Base-by-base conservation (phyloP, 1,139 yeast genomes). In the Candida dubliniensis region DNA sequence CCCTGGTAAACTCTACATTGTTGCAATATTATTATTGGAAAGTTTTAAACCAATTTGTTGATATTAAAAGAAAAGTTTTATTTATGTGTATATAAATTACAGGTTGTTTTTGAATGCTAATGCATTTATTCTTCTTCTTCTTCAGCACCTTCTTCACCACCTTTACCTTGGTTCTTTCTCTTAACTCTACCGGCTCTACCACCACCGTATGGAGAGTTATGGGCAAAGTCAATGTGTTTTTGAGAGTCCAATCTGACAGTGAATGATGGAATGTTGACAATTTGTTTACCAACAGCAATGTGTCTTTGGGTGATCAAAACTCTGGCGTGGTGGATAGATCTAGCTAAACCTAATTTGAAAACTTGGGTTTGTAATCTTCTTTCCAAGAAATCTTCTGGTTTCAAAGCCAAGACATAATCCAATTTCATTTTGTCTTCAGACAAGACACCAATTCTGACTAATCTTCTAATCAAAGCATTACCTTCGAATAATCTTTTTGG, bases 361-460 rank as follows among this genome's bases (percentile, higher is more conserved):
- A 93, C 99, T 82, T 93, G 99, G 73, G 99, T 95, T 84, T 93
- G 99, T 76, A 93, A 86, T 84, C 99, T 89, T 86, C 99, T 91
- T 83, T 93, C 99, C 80, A 93, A 87, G 95, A 93, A 93, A 79
- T 95, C 99, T 83, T 93, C 99, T 68, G 89, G 79, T 77, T 88
- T 87, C 72, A 93, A 87, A 69, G 99, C 97, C 77, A 93, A 84
- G 67, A 93, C 99, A 79, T 95, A 95, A 93, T 93, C 99, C 79
- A 93, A 90, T 84, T 95, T 93, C 96, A 90, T 90, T 82, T 87
- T 90, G 84, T 95, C 99, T 81, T 93, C 99, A 61, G 96, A 81
- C 75, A 93, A 85, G 71, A 93, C 96, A 88, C 99, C 99, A 63
- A 90, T 83, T 82, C 97, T 90, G 54, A 90, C 97, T 71, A 90